phyloP scores from a whole-genome alignment of 768 basidiomycete species.

The Zangia roseola region DNA sequence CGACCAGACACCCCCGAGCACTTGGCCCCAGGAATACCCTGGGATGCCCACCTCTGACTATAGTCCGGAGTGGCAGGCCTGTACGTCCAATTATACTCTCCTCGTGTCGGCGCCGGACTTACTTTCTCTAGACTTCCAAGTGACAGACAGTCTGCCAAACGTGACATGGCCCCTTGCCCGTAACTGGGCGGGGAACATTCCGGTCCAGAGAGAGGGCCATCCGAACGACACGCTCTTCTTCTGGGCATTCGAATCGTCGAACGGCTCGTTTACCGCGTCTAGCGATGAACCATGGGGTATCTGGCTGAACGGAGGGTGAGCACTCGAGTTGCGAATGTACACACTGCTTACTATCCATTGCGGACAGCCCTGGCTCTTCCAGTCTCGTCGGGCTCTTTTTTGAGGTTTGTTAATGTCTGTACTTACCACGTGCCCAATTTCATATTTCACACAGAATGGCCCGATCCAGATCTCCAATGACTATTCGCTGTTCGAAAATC shows the following conservation, averaged over 20 bases:
- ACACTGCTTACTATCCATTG: background rate
- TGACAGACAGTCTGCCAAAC: slow-evolving; percentile 56
- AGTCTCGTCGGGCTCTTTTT: slow-evolving; percentile 63
- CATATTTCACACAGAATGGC: slow-evolving; percentile 51
- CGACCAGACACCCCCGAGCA: slow-evolving; percentile 22
- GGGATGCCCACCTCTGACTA: slow-evolving; percentile 46
- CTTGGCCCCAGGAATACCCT: slow-evolving; percentile 42
- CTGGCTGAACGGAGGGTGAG: slow-evolving; percentile 73
- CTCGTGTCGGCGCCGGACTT: background rate
- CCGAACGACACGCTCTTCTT: slow-evolving; percentile 69
- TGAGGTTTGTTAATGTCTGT: slow-evolving; percentile 43
- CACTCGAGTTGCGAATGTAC: background rate
- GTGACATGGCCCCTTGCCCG: slow-evolving; percentile 52
- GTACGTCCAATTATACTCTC: slow-evolving; percentile 36
- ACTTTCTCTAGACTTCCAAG: slow-evolving; percentile 52
- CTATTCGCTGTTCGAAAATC: slow-evolving; percentile 49
- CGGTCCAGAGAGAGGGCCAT: slow-evolving; percentile 56
- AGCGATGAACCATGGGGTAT: slow-evolving; percentile 64
- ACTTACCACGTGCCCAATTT: background rate
- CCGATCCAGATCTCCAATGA: slow-evolving; percentile 58
- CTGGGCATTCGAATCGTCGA: slow-evolving; percentile 55
- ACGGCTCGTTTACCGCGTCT: slow-evolving; percentile 52
- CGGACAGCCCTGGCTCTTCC: slow-evolving; percentile 61
- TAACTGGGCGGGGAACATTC: slow-evolving; percentile 65
- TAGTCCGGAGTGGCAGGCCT: slow-evolving; percentile 59